Conservation (phyloP, 2,329 filamentous ascomycete genomes). For the Aurifilum marmelostoma region DNA sequence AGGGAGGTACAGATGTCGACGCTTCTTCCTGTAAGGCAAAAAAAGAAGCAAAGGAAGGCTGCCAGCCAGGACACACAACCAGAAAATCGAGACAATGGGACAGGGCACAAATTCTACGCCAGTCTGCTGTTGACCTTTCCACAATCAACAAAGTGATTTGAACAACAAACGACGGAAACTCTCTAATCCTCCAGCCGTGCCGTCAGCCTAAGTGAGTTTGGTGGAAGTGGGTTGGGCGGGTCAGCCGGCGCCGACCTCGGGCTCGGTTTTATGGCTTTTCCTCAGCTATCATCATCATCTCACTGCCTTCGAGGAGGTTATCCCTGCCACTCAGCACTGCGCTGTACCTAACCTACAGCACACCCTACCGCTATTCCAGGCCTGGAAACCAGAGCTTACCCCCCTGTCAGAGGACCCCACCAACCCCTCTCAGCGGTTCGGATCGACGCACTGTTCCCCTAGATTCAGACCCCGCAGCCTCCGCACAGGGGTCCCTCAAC, state of each 20-base stretch:
- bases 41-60: neutral
- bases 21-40: neutral
- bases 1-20: neutral
- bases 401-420: neutral
- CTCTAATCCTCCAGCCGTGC: neutral
- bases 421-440: neutral
- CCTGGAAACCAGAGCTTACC: neutral
- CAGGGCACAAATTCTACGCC: neutral
- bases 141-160: neutral
- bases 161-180: neutral
- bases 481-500: neutral
- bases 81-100: neutral
- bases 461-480: neutral
- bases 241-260: slow-evolving; percentile 7
- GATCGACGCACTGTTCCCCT: neutral
- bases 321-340: neutral
- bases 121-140: neutral
- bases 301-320: neutral
- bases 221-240: neutral
- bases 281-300: neutral
- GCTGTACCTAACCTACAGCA: neutral
- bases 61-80: neutral
- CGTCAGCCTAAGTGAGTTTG: neutral
- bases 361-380: neutral
- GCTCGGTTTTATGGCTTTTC: too few species aligned